Evolutionary conservation across 768 basidiomycete genomes (phyloP).

Genomic region (Mycena pura): DNA sequence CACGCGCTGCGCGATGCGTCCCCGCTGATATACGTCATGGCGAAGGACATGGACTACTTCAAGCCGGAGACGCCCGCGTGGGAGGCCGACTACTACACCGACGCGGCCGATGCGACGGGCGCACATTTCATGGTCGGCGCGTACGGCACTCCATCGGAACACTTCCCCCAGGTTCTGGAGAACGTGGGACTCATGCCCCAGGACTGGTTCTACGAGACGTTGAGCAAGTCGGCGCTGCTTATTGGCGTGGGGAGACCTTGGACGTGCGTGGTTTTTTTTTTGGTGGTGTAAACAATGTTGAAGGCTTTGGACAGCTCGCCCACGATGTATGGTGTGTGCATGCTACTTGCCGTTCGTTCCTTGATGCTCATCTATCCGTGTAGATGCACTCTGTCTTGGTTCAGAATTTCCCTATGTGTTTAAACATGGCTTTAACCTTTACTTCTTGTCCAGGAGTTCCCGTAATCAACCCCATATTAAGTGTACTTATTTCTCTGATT

Average conservation of each 20-base stretch:
- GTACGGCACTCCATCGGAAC: neutral
- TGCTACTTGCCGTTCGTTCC: no score
- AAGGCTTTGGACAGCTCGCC: conserved; percentile 14
- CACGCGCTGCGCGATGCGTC: conserved; percentile 27
- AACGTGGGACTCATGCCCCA: conserved; percentile 8
- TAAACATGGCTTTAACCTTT: no score
- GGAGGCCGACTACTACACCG: conserved; percentile 5
- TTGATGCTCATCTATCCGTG: no score
- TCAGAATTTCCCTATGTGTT: no score
- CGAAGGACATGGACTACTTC: conserved; percentile 5
- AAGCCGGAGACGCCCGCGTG: neutral
- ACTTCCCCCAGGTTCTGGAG: conserved; percentile 4
- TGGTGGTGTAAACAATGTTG: neutral
- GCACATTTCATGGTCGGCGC: neutral
- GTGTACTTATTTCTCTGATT: neutral
- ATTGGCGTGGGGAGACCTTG: conserved; percentile 5
- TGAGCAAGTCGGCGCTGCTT: neutral
- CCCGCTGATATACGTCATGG: neutral
- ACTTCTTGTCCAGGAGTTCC: no score
- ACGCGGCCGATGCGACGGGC: neutral
- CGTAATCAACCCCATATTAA: conserved; percentile 42
- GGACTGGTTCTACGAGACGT: conserved; percentile 5
- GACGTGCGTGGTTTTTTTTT: neutral
- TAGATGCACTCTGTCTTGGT: conserved; percentile 43
- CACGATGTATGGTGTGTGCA: conserved; percentile 36